Conservation (phyloP, 495 filamentous ascomycete species). For the Daldinia childiae region DNA sequence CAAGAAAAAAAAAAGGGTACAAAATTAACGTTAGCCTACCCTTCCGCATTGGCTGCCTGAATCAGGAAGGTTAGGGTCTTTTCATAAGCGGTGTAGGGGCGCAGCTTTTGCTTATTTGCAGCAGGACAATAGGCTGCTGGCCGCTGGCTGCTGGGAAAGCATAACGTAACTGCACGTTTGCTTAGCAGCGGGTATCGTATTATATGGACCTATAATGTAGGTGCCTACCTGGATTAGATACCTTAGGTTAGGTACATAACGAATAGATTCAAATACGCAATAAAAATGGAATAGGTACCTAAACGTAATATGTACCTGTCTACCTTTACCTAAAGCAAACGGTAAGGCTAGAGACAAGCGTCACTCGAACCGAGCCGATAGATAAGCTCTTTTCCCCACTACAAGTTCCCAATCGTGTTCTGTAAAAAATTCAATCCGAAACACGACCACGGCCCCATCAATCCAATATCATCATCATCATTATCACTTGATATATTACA, state of each 20-base stretch:
- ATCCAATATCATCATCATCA: constrained; percentile 8
- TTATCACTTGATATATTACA: neutral
- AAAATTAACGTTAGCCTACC: neutral
- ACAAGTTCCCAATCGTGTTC: neutral
- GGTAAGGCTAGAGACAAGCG: neutral
- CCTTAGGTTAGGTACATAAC: neutral
- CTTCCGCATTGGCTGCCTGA: neutral
- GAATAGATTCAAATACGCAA: neutral
- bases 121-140: neutral
- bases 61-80: neutral
- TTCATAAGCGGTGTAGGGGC: constrained; percentile 35
- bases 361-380: constrained; percentile 2
- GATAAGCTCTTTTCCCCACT: neutral
- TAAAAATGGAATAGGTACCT: too few relatives aligned
- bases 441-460: constrained; percentile 7
- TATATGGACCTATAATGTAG: too few relatives aligned
- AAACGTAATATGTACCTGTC: too few relatives aligned
- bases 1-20: neutral
- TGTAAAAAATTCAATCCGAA: constrained; percentile 30
- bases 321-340: too few relatives aligned
- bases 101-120: constrained; percentile 27
- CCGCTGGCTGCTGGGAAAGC: neutral
- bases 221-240: neutral
- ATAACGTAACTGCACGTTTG: constrained; percentile 4
- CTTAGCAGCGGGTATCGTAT: neutral